Evolutionary conservation across 495 filamentous ascomycete species (phyloP).

Genomic region (Aspergillus olivimuriae): DNA sequence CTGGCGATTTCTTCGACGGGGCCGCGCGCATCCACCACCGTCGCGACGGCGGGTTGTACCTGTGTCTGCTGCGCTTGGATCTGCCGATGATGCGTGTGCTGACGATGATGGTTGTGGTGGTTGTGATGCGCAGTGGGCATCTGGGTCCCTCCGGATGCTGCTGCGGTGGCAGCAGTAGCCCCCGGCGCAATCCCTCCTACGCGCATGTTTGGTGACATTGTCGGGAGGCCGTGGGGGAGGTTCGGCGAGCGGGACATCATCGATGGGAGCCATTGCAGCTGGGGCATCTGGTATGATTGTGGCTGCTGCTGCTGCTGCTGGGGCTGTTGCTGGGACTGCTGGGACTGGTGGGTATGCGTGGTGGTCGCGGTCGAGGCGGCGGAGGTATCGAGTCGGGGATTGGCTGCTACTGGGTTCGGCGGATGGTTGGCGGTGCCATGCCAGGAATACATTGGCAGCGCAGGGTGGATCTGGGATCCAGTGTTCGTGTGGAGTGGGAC

Average conservation of each 20-base stretch:
- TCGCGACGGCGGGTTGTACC: background rate
- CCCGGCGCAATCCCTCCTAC: too few species aligned
- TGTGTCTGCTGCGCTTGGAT: conserved; percentile 9
- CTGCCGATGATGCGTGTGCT: conserved; percentile 4
- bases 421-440: conserved; percentile 6
- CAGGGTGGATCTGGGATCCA: background rate
- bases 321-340: background rate
- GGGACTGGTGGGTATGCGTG: background rate
- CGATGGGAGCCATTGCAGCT: conserved; percentile 21
- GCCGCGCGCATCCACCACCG: background rate
- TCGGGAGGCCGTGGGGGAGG: conserved; percentile 13
- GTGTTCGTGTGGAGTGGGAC: background rate
- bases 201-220: conserved; percentile 16
- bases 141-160: too few species aligned
- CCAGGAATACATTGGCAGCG: conserved; percentile 22
- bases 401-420: background rate
- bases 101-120: background rate
- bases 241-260: conserved; percentile 15
- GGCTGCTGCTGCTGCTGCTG: background rate
- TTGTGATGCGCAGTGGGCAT: background rate
- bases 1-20: conserved; percentile 7
- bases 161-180: background rate
- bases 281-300: conserved; percentile 15
- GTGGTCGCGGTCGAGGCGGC: background rate
- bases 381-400: background rate